These are phyloP conservation scores for Hygrophorus russula DNA, from an alignment of 768 basidiomycete species.

Conservation along the genomic window DNA sequence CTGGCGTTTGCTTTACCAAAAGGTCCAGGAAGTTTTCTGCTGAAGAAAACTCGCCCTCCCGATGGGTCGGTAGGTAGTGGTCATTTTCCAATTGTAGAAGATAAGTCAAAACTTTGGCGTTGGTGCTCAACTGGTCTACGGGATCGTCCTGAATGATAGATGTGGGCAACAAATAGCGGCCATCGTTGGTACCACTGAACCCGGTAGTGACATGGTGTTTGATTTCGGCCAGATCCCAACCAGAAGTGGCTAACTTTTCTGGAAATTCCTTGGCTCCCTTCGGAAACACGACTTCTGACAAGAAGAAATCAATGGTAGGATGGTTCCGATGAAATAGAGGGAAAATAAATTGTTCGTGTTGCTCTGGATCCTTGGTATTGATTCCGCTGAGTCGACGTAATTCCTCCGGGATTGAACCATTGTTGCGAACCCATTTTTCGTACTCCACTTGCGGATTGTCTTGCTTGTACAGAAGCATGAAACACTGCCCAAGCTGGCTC, in stretches of 20 bases:
- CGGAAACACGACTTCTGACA: slow-evolving; percentile 36
- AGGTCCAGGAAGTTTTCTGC: slow-evolving; percentile 17
- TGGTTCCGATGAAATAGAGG: slow-evolving; percentile 27
- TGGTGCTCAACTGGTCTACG: slow-evolving; percentile 30
- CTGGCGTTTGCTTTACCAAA: slow-evolving; percentile 23
- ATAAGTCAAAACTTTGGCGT: slow-evolving; percentile 31
- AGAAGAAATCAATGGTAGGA: slow-evolving; percentile 33
- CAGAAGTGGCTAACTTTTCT: slow-evolving; percentile 33
- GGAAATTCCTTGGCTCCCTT: slow-evolving; percentile 38
- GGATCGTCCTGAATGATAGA: slow-evolving; percentile 27
- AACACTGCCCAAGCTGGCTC: slow-evolving; percentile 24
- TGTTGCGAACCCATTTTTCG: slow-evolving; percentile 22
- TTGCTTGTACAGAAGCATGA: slow-evolving; percentile 25
- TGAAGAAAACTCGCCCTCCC: slow-evolving; percentile 11
- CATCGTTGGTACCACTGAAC: slow-evolving; percentile 49
- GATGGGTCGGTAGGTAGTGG: slow-evolving; percentile 18
- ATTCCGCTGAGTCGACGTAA: slow-evolving; percentile 26
- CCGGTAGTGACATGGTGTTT: slow-evolving; percentile 29
- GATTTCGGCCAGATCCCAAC: slow-evolving; percentile 40
- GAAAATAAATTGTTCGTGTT: slow-evolving; percentile 16
- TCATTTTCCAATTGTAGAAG: slow-evolving; percentile 30
- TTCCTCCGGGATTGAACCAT: slow-evolving; percentile 16
- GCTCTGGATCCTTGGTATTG: slow-evolving; percentile 28
- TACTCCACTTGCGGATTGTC: slow-evolving; percentile 33
- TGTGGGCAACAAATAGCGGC: slow-evolving; percentile 24